Evolutionary conservation across 331 rosid genomes (phyloP).

Genomic region (Ulmus americana): DNA sequence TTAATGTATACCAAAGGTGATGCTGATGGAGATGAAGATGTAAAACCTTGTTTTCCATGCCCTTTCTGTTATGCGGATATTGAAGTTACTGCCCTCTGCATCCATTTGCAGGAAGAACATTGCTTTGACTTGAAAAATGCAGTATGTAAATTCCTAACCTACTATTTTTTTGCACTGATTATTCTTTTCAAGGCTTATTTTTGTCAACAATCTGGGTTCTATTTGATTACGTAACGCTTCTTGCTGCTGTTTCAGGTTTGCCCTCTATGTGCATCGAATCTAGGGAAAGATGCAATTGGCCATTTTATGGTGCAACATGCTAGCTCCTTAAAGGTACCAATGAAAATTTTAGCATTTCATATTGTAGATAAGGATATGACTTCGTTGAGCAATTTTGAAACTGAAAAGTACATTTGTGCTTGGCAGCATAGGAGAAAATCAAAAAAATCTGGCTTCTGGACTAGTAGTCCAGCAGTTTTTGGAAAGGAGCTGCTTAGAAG

Average conservation of each 20-base stretch:
- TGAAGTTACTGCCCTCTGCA: conserved; percentile 50
- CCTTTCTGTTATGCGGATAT: conserved; percentile 85
- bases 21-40: conserved; percentile 63
- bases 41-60: conserved; percentile 49
- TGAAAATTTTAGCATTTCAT: conserved; percentile 8
- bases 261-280: conserved; percentile 77
- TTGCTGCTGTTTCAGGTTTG: conserved; percentile 58
- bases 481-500: conserved; percentile 44
- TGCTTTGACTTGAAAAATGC: conserved; percentile 67
- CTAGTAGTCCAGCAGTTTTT: conserved; percentile 46
- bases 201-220: neutral
- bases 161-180: neutral
- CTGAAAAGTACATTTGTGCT: conserved; percentile 22
- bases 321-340: conserved; percentile 61
- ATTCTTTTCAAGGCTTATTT: neutral
- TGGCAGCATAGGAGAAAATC: conserved; percentile 60
- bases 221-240: neutral
- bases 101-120: conserved; percentile 77
- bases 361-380: conserved; percentile 5
- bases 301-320: conserved; percentile 63
- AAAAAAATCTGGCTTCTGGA: conserved; percentile 51
- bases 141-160: conserved; percentile 34
- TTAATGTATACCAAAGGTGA: conserved; percentile 37
- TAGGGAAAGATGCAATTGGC: conserved; percentile 61
- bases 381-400: conserved; percentile 20